Conservation (phyloP, 257 asterid genomes). For the Solanum clarkiae region DNA sequence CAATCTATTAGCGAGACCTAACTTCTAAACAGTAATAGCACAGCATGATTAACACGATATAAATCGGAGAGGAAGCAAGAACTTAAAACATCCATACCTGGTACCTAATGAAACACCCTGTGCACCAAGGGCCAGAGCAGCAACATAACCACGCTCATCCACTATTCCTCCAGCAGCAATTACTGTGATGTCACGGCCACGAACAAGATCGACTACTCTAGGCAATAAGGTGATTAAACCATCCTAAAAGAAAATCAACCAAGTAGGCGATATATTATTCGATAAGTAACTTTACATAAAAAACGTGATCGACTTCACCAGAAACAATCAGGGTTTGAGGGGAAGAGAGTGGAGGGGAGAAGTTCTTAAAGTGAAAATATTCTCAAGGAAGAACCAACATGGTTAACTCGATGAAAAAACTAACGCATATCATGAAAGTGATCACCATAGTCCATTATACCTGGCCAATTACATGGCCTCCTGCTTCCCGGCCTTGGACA, state of each 20-base stretch:
- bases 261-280: neutral
- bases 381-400: neutral
- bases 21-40: neutral
- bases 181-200: constrained; percentile 32
- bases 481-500: constrained; percentile 88
- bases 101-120: constrained; percentile 76
- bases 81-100: constrained; percentile 28
- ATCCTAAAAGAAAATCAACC: constrained; percentile 29
- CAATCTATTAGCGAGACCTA: neutral
- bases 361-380: neutral
- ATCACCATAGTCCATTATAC: constrained; percentile 12
- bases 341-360: neutral
- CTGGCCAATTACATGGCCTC: constrained; percentile 89
- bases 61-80: neutral
- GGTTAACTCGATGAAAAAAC: neutral
- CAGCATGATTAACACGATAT: neutral
- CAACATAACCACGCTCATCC: constrained; percentile 92
- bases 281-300: neutral
- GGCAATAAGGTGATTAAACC: constrained; percentile 57
- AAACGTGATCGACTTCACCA: neutral
- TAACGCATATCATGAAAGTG: neutral
- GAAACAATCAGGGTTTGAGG: neutral
- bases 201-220: constrained; percentile 61
- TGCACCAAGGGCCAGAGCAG: constrained; percentile 92
- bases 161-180: constrained; percentile 86